Base-by-base conservation (phyloP, 31 red algal genomes). In the Odonthalia washingtoniensis region DNA sequence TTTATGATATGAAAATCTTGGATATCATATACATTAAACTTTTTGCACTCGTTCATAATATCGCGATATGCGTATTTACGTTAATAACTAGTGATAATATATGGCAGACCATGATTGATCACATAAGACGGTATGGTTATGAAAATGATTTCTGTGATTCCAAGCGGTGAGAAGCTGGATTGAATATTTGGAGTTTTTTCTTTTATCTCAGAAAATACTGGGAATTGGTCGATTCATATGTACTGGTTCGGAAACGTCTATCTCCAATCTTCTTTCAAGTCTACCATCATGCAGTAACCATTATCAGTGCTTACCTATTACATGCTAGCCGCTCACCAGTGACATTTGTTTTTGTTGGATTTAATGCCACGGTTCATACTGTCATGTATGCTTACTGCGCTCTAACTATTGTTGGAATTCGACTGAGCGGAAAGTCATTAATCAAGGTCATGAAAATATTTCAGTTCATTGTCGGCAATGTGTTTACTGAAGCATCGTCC, bases 151-250 rank as follows among this genome's bases (percentile, higher is more conserved):
- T 3, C 65, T 57, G 49, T 57, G 49, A 57, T 9, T 14, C 43
- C 34, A 72, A 75, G 39, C 78, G 90, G 40, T 94, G 91, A 85
- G 40, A 85, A 26, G 33, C 65, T 1, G 91, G 91, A 14, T 79
- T 98, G 88, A 36, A 64, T 0, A 35, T 77, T 52, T 91, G 74
- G 31, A 83, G 82, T 38, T 95, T 93, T 77, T 49, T 98, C 64
- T 98, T 98, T 77, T 98, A 98, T 70, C 70, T 89, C 16, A 92
- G 87, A 83, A 98, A 98, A 79, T 92, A 94, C 40, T 94, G 88
- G 63, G 96, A 98, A 72, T 62, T 98, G 70, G 41, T 95, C 1
- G 96, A 98, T 80, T 95, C 96, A 0, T 70, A 70, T 21, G n/a
- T 98, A 53, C 39, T 98, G 75, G 78, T 98, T 49, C 64, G 94